These are phyloP conservation scores for Tetracladium marchalianum DNA, from an alignment of 495 filamentous ascomycete species.

Conservation along the genomic window DNA sequence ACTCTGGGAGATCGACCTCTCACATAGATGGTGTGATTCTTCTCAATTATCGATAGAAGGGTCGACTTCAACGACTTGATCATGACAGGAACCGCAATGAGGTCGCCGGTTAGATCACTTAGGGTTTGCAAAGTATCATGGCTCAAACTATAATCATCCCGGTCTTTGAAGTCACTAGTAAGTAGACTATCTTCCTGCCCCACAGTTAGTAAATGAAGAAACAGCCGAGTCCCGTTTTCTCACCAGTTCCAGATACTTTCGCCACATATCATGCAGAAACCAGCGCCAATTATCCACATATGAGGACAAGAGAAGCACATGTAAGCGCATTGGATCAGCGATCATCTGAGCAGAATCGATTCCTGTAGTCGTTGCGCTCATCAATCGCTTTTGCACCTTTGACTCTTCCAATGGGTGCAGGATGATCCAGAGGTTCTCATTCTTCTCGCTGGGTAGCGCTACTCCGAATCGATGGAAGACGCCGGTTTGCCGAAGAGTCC, in stretches of 20 bases:
- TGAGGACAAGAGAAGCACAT: conserved; percentile 23
- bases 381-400: conserved; percentile 14
- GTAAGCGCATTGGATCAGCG: conserved; percentile 15
- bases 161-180: background rate
- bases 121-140: background rate
- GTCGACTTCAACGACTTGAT: background rate
- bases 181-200: background rate
- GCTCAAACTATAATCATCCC: background rate
- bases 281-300: conserved; percentile 27
- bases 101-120: background rate
- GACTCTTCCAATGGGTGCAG: conserved; percentile 22
- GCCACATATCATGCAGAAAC: conserved; percentile 15
- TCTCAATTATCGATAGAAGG: background rate
- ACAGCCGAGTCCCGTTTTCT: background rate
- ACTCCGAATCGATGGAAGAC: conserved; percentile 27
- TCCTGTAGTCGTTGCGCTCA: background rate
- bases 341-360: background rate
- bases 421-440: conserved; percentile 21
- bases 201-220: background rate
- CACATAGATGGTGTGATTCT: background rate
- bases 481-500: conserved; percentile 30
- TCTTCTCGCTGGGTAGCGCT: conserved; percentile 4
- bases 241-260: background rate
- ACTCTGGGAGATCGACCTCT: background rate
- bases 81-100: conserved; percentile 1